Percentiles rank a stretch among this genome's conserved stretches.
phyloP scores from a whole-genome alignment of 192 early-diverging fungal species.

The Obelidium mucronatum region DNA sequence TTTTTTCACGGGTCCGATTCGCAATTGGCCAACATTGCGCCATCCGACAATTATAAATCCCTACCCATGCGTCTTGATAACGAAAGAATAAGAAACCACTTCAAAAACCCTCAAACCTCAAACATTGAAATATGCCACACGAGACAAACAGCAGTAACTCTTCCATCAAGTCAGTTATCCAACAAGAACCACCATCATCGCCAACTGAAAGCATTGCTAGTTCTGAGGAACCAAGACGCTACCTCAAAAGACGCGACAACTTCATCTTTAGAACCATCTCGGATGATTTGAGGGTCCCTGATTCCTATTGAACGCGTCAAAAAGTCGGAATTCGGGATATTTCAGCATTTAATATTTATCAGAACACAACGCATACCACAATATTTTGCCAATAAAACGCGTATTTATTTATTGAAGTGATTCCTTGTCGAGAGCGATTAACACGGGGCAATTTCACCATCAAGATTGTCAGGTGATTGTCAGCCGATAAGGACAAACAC shows the following conservation, averaged over 20 bases:
- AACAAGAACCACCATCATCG: neutral
- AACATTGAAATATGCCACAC: neutral
- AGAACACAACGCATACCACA: too few relatives aligned
- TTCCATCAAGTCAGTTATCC: neutral
- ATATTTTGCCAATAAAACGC: too few relatives aligned
- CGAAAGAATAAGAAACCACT: neutral
- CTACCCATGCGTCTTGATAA: neutral
- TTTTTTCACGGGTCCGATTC: too few relatives aligned
- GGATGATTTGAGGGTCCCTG: neutral
- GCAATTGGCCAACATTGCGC: too few relatives aligned
- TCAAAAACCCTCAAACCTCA: neutral
- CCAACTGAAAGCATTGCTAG: neutral
- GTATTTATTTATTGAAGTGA: too few relatives aligned
- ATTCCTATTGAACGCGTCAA: too few relatives aligned
- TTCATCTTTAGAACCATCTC: neutral
- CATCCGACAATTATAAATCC: neutral
- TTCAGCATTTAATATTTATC: too few relatives aligned
- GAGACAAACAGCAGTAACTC: neutral
- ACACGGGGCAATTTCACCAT: too few relatives aligned
- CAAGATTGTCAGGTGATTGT: too few relatives aligned
- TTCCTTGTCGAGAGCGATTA: too few relatives aligned
- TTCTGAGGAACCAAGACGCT: neutral
- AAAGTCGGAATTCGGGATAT: too few relatives aligned
- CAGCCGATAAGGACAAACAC: too few relatives aligned
- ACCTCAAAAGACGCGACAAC: neutral